phyloP scores from a whole-genome alignment of 2,329 filamentous ascomycete genomes.

The Anisogramma anomala region DNA sequence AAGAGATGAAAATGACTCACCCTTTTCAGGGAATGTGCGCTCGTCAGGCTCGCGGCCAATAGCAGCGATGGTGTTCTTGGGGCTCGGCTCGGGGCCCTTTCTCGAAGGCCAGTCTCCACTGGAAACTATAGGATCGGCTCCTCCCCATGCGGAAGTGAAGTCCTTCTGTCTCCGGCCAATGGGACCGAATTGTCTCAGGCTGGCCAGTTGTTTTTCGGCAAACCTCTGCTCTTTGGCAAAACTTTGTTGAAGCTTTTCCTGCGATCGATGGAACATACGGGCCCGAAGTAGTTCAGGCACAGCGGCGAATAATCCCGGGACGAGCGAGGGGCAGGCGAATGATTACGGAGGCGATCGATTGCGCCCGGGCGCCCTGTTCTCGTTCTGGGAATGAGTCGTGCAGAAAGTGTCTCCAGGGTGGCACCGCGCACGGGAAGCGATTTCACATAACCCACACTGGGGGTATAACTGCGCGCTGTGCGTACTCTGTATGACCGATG shows the following conservation, averaged over 20 bases:
- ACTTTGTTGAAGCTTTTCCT: conserved; percentile 27
- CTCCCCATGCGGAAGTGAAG: conserved; percentile 20
- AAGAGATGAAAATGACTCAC: conserved; percentile 19
- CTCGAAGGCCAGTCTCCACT: conserved; percentile 1
- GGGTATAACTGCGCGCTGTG: not conserved
- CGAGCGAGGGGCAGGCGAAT: conserved; percentile 10
- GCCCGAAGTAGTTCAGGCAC: conserved; percentile 10
- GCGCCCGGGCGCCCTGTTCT: conserved; percentile 9
- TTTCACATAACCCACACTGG: too few species aligned
- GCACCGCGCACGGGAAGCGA: conserved; percentile 7
- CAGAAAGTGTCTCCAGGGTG: conserved; percentile 10
- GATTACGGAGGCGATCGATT: conserved; percentile 11
- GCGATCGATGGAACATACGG: conserved; percentile 37
- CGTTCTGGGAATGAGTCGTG: conserved; percentile 13
- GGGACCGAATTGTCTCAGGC: conserved; percentile 28
- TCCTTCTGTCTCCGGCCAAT: conserved; percentile 18
- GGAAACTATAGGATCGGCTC: conserved; percentile 12
- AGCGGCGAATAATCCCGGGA: conserved; percentile 11
- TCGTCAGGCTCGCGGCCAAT: conserved; percentile 15
- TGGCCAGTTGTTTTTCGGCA: conserved; percentile 25
- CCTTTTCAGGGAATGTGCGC: conserved; percentile 24
- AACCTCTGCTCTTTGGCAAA: conserved; percentile 28
- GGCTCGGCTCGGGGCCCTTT: conserved; percentile 9
- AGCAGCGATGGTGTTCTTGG: conserved; percentile 7
- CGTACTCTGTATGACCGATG: conserved; percentile 7